A percentile compares a stretch with the other conserved stretches of the same genome.
Evolutionary conservation across 495 filamentous ascomycete species (phyloP).

Genomic region (Bathelium albidoporum): DNA sequence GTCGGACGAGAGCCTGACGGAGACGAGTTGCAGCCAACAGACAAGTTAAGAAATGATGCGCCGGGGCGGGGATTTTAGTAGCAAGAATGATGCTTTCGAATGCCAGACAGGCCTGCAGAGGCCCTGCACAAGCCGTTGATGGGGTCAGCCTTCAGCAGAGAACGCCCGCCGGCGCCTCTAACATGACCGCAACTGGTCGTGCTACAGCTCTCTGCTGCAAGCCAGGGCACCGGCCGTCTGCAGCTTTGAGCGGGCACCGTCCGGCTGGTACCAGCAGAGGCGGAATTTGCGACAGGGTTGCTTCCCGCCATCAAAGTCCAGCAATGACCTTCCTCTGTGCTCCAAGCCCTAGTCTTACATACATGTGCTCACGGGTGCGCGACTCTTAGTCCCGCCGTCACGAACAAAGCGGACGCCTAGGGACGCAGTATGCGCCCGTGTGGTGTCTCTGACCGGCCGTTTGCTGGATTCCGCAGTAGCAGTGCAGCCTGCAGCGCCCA

Average conservation of each 20-base stretch:
- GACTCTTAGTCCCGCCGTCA: neutral
- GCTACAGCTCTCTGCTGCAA: slow-evolving; percentile 1
- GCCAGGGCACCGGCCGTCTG: neutral
- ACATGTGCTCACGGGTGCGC: slow-evolving; percentile 2
- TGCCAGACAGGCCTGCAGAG: neutral
- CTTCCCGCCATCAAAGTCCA: neutral
- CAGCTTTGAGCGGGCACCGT: neutral
- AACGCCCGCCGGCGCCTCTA: neutral
- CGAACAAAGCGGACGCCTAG: neutral
- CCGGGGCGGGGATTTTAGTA: neutral
- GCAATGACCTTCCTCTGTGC: neutral
- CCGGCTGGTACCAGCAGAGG: neutral
- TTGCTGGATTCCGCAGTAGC: slow-evolving; percentile 1
- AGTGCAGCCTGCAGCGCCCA: neutral
- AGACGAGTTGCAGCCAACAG: neutral
- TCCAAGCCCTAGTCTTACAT: neutral
- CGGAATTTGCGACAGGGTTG: neutral
- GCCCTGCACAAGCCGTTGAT: neutral
- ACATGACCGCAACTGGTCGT: neutral
- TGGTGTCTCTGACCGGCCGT: neutral
- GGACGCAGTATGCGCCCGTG: neutral
- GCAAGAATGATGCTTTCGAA: neutral
- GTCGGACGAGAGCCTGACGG: neutral
- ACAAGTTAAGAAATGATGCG: slow-evolving; percentile 3
- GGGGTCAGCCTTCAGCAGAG: neutral